Conservation (phyloP, 495 filamentous ascomycete species). For the Podospora pseudoanserina region DNA sequence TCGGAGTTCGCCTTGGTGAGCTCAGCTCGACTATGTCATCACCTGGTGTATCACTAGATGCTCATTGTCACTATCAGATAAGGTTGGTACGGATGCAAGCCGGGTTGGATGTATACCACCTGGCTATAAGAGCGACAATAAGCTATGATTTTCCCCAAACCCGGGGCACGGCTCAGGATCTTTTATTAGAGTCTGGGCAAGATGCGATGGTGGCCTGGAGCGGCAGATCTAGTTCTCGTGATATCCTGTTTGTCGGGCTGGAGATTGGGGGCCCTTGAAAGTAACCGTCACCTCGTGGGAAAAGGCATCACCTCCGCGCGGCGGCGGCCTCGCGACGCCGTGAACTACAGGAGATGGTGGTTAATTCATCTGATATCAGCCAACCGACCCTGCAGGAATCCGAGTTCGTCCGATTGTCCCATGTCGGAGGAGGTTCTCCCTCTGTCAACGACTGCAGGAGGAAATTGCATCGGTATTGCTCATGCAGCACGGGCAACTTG, state of each 20-base stretch:
- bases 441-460: conserved; percentile 12
- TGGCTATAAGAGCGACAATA: conserved; percentile 16
- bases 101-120: conserved; percentile 22
- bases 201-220: conserved; percentile 16
- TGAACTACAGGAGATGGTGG: conserved; percentile 17
- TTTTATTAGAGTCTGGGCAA: conserved; percentile 29
- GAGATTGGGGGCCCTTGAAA: conserved; percentile 7
- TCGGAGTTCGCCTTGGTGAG: conserved; percentile 13
- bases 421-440: conserved; percentile 8
- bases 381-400: conserved; percentile 28
- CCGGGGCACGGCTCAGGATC: conserved; percentile 24
- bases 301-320: neutral
- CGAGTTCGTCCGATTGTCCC: conserved; percentile 12
- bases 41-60: conserved; percentile 7
- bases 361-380: conserved; percentile 25
- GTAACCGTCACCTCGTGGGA: neutral
- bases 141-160: conserved; percentile 19
- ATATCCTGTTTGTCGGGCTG: conserved; percentile 8
- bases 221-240: conserved; percentile 9
- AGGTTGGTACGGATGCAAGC: conserved; percentile 23
- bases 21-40: conserved; percentile 4
- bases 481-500: conserved; percentile 14
- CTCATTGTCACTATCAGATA: conserved; percentile 10
- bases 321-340: conserved; percentile 4
- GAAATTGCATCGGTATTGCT: conserved; percentile 31